A percentile compares a stretch with the other conserved stretches of the same genome.
Conservation (phyloP, 129 eudicot genomes). For the Lonicera japonica region DNA sequence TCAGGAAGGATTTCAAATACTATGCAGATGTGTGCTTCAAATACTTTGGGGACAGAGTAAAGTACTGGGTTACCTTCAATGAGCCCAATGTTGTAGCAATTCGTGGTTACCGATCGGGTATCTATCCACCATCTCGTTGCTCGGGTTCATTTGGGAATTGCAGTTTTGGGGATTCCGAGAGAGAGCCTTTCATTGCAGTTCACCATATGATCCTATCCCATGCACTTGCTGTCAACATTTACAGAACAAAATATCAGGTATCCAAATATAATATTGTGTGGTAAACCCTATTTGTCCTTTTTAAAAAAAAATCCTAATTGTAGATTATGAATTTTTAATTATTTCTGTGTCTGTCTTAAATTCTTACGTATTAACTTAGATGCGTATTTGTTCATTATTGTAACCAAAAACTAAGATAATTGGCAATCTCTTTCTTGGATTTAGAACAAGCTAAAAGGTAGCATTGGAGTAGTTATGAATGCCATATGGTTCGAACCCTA, state of each 20-base stretch:
- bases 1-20: constrained; percentile 56
- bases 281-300: too few species aligned
- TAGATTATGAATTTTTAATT: too few species aligned
- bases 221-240: constrained; percentile 46
- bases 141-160: constrained; percentile 57
- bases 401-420: background rate
- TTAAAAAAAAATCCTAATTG: too few species aligned
- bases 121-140: constrained; percentile 65
- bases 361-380: too few species aligned
- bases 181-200: constrained; percentile 62
- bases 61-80: constrained; percentile 63
- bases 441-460: constrained; percentile 47
- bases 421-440: constrained; percentile 2
- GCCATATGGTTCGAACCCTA: constrained; percentile 64
- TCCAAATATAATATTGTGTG: background rate
- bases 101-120: constrained; percentile 54
- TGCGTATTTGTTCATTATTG: too few species aligned
- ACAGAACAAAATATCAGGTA: constrained; percentile 65
- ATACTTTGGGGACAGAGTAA: constrained; percentile 55
- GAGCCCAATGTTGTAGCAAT: constrained; percentile 63
- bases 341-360: too few species aligned
- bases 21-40: constrained; percentile 61
- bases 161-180: constrained; percentile 55
- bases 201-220: constrained; percentile 68
- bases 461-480: constrained; percentile 54